Conservation (phyloP, 2,329 filamentous ascomycete species). For the Ophiosphaerella korrae region DNA sequence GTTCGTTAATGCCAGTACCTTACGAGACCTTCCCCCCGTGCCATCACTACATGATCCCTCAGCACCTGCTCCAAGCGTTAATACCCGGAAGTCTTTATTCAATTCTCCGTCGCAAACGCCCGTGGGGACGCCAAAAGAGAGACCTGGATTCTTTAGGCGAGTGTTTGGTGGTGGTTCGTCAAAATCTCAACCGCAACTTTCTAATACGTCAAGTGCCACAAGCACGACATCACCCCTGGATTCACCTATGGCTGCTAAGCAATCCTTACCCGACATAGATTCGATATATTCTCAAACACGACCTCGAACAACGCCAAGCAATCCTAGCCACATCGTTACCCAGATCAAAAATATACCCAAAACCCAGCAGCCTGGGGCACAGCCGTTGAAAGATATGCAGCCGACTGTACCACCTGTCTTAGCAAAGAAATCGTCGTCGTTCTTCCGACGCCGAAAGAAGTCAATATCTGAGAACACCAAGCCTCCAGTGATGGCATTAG, state of each 20-base stretch:
- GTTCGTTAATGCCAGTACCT: slow-evolving; percentile 54
- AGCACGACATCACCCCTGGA: slow-evolving; percentile 14
- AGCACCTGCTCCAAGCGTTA: slow-evolving; percentile 60
- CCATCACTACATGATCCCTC: slow-evolving; percentile 55
- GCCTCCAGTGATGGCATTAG: slow-evolving; percentile 62
- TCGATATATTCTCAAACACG: slow-evolving; percentile 39
- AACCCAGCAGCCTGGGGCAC: slow-evolving; percentile 31
- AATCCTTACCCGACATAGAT: slow-evolving; percentile 33
- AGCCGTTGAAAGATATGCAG: slow-evolving; percentile 28
- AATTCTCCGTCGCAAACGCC: slow-evolving; percentile 42
- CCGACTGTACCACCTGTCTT: slow-evolving; percentile 51
- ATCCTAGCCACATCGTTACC: slow-evolving; percentile 52
- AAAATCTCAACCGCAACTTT: slow-evolving; percentile 53
- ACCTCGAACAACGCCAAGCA: slow-evolving; percentile 47
- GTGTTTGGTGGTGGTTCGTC: slow-evolving; percentile 76
- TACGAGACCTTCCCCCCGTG: slow-evolving; percentile 50
- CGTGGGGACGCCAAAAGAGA: slow-evolving; percentile 59
- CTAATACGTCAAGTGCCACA: slow-evolving; percentile 17
- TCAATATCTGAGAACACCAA: slow-evolving; percentile 72
- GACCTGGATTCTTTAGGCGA: slow-evolving; percentile 87
- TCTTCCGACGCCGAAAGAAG: slow-evolving; percentile 93
- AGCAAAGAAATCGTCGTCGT: slow-evolving; percentile 91
- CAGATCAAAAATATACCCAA: slow-evolving; percentile 53
- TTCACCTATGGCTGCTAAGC: slow-evolving; percentile 21
- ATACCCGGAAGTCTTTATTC: slow-evolving; percentile 54